Evolutionary conservation across 1,139 yeast species (phyloP), one percentile per base, ranked within the genome.

Genomic region (Candida frijolesensis): DNA sequence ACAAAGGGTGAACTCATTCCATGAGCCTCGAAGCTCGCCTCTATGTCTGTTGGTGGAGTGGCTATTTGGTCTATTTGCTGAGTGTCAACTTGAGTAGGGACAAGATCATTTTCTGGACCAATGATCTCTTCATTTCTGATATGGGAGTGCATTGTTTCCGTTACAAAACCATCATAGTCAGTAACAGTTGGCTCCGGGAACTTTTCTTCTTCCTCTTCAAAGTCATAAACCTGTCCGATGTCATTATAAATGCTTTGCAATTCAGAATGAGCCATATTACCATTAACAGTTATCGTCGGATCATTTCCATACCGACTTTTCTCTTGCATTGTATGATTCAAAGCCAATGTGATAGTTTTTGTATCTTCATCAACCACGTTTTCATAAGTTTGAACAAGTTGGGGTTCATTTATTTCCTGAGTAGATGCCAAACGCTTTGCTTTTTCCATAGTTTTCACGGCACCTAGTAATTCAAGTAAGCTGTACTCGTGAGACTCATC

Each of bases 281-380:
- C 86, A 63, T 79, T 85, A 63, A 86, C 70, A 0, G 97, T 90
- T 59, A 88, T 79, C 0, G 97, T 90, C 0, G 96, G 96, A 0
- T 90, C 84, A 11, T 71, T 68, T 4, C 81, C 76, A 19, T 19
- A 60, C 25, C 27, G 55, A 1, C 52, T 37, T 12, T 16, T 44
- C 14, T 38, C 42, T 9, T 12, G 15, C 2, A 58, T 57, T 3
- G 57, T 53, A 44, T 54, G 53, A 22, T 67, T 64, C 32, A 74
- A 57, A 0, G 78, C 77, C n/a, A 74, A 62, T 2, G 68, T 64
- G 47, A 71, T 64, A 2, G 78, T 69, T 38, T 60, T 55, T 11
- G 60, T 59, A 10, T 51, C 52, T 47, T 60, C 62, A 16, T 48
- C 19, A 16, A n/a, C 42, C 15, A 22, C 14, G 7, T 30, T 7